Evolutionary conservation across 2,329 filamentous ascomycete species (phyloP).

Genomic region (Pseudopyrenochaeta lycopersici): DNA sequence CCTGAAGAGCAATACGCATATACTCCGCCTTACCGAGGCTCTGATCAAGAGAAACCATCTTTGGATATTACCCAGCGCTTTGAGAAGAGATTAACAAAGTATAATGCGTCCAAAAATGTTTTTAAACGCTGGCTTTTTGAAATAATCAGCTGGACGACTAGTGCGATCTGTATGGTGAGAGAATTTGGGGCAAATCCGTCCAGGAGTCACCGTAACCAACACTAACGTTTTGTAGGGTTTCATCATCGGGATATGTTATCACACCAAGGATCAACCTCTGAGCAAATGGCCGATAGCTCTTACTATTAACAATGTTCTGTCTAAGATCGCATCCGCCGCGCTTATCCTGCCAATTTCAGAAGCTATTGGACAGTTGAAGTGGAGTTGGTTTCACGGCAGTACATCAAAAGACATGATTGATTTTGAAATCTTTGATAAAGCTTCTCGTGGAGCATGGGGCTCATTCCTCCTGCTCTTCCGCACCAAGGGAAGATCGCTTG

Average conservation of each 20-base stretch:
- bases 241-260: conserved; percentile 43
- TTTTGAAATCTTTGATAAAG: conserved; percentile 41
- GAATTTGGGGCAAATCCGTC: not conserved
- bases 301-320: conserved; percentile 24
- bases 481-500: conserved; percentile 24
- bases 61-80: conserved; percentile 28
- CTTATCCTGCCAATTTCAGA: conserved; percentile 33
- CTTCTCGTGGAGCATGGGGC: conserved; percentile 29
- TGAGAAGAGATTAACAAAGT: conserved; percentile 31
- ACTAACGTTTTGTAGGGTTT: conserved; percentile 8
- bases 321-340: conserved; percentile 32
- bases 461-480: conserved; percentile 23
- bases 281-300: conserved; percentile 42
- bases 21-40: not conserved
- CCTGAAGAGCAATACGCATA: not conserved
- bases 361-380: conserved; percentile 42
- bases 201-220: not conserved
- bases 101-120: conserved; percentile 27
- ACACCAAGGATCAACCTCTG: conserved; percentile 35
- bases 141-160: conserved; percentile 35
- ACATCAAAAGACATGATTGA: conserved; percentile 27
- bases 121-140: conserved; percentile 41
- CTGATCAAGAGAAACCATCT: not conserved
- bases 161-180: conserved; percentile 42
- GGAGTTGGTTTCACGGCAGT: conserved; percentile 32